Percentiles rank a stretch among this genome's conserved stretches.
Evolutionary conservation across 768 basidiomycete genomes (phyloP).

Genomic region (Boletus patriciae): DNA sequence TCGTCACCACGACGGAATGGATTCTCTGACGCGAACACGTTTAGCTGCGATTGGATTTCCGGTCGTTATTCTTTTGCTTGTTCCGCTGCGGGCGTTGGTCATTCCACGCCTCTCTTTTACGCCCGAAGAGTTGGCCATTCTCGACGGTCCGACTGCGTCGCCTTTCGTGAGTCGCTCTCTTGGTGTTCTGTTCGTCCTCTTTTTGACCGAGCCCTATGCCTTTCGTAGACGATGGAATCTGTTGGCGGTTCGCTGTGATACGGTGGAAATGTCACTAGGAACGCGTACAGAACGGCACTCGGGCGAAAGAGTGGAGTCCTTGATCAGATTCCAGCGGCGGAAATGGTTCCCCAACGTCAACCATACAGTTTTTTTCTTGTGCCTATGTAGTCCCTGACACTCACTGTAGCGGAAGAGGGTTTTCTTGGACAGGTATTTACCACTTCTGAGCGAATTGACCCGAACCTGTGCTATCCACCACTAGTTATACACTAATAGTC

Average conservation of each 20-base stretch:
- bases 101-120: slow-evolving; percentile 78
- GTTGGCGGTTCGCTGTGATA: slow-evolving; percentile 37
- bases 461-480: too few relatives aligned
- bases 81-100: slow-evolving; percentile 72
- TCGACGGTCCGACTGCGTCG: slow-evolving; percentile 91
- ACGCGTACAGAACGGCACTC: not conserved
- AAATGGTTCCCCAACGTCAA: too few relatives aligned
- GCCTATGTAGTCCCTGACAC: too few relatives aligned
- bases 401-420: too few relatives aligned
- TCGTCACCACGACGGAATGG: too few relatives aligned
- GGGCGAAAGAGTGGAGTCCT: too few relatives aligned
- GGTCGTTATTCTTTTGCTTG: slow-evolving; percentile 78
- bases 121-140: slow-evolving; percentile 69
- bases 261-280: not conserved
- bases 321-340: too few relatives aligned
- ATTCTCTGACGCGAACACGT: slow-evolving; percentile 1
- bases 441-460: too few relatives aligned
- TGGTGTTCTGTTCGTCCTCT: not conserved
- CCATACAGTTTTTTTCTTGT: too few relatives aligned
- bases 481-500: too few relatives aligned
- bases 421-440: too few relatives aligned
- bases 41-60: slow-evolving; percentile 89
- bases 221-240: slow-evolving; percentile 43
- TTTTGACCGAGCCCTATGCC: not conserved
- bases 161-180: slow-evolving; percentile 65